A percentile compares a stretch with the other conserved stretches of the same genome.
Evolutionary conservation across 2,329 filamentous ascomycete genomes (phyloP).

Genomic region (Venturia aucupariae): DNA sequence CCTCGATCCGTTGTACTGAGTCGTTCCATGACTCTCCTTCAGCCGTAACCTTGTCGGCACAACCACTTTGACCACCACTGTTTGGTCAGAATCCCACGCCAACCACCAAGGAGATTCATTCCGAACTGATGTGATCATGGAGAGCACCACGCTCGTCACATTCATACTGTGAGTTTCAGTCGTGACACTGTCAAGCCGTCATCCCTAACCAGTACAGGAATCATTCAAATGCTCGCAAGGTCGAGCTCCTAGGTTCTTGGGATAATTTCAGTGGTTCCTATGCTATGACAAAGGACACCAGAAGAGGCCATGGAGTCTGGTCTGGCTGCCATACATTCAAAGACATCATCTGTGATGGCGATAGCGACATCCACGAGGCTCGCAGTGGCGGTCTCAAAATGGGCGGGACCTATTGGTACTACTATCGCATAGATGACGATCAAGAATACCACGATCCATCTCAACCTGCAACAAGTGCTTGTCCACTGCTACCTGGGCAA

Average conservation of each 20-base stretch:
- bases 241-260: conserved; percentile 85
- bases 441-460: conserved; percentile 66
- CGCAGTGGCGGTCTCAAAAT: conserved; percentile 78
- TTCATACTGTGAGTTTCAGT: conserved; percentile 25
- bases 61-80: neutral
- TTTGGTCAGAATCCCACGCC: neutral
- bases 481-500: conserved; percentile 82
- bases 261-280: conserved; percentile 81
- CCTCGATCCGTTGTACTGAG: neutral
- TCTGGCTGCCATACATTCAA: conserved; percentile 79
- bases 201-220: conserved; percentile 16
- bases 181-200: neutral
- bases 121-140: conserved; percentile 19
- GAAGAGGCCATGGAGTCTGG: conserved; percentile 70
- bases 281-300: conserved; percentile 69
- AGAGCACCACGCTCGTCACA: conserved; percentile 28
- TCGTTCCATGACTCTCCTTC: neutral
- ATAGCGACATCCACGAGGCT: conserved; percentile 43
- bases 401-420: conserved; percentile 93
- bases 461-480: conserved; percentile 65
- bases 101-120: neutral
- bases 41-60: neutral
- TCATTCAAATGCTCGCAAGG: conserved; percentile 54
- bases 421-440: conserved; percentile 75
- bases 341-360: conserved; percentile 75